Base-by-base conservation (phyloP, 768 basidiomycete species). In the Phylloporus scabripes region DNA sequence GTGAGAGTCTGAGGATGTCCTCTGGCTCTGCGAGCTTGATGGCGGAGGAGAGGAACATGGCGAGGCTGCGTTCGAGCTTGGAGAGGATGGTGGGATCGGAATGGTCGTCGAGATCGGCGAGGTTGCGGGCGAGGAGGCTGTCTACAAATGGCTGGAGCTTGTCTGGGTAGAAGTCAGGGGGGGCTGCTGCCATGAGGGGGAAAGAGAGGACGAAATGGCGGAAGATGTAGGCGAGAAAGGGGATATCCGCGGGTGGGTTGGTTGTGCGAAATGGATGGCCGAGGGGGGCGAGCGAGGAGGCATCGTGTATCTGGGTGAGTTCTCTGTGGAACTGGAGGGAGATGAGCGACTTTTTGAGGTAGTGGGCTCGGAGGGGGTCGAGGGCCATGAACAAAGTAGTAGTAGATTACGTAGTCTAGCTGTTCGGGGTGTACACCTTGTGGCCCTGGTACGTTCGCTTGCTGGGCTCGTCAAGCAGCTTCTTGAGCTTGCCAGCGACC, bases 91-190 rank as follows among this genome's bases (percentile, higher is more conserved):
- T 88, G 52, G 77, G 77, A 57, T 80, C 74, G 29, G 79, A 80
- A 0, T 78, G 63, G 36, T 80, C 74, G 15, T 77, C 70, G 32
- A 82, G 79, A 50, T 87, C 85, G 42, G 87, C 77, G 41, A 96
- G 73, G 58, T 92, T 92, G 46, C 90, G 82, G 0, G 88, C 75
- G 11, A 97, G 72, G 52, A 92, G 76, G 28, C 86, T 88, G 31
- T 83, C 81, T 47, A 93, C 76, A 66, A 98, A 98, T 0, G 95
- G 94, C 69, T 98, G 95, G 3, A 99, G 79, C 67, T 99, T 98
- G 51, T 84, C 81, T 1, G 88, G 83, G 71, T 95, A 99, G 69
- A 99, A 98, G 58, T 89, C 80, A 58, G 85, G 81, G 0, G 92
- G 93, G 0, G 93, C 94, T 1, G 85, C 73, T 42, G 82, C 80